Evolutionary conservation across 2,329 filamentous ascomycete species (phyloP), one percentile per base, ranked within the genome.

Genomic region (Calonectria fujianensis): DNA sequence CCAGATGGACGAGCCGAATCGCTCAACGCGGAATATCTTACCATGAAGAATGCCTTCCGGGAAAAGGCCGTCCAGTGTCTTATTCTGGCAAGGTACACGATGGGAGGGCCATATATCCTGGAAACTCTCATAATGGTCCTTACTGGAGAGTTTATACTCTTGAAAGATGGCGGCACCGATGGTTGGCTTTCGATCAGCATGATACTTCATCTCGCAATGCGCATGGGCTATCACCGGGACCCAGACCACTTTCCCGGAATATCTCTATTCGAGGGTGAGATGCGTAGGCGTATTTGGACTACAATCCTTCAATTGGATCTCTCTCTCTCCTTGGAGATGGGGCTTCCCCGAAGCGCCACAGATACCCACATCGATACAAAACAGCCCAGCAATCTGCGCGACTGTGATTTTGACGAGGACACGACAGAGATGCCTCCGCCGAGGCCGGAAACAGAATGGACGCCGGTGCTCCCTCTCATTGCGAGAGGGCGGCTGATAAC

Each of bases 321-420:
- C 8, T 82, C 93, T 11, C 90, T 92, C 27, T 90, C 91, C 6
- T 93, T 93, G 79, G 91, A 94, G 80, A 87, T 93, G 63, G 92
- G 92, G 2, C 84, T 94, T 24, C 76, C 74, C 20, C 69, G 73
- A 39, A 32, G 27, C 54, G 27, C 71, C 69, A 52, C 54, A 29
- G 45, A 59, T 45, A 41, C 65, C 8, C 73, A 77, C 18, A 66
- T 66, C 13, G 75, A 77, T 5, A 76, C 75, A 18, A 51, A 51
- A 37, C 18, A 70, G 32, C 73, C 75, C 7, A 45, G 35, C 9
- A 78, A 78, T 18, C 24, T 77, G 11, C 31, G 66, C 2, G 75
- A 78, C 32, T 39, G 65, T 14, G 76, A 78, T 39, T 78, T 77
- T 27, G 63, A 78, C 4, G 45, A 64, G 5, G 31, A 66, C 39